Base-by-base conservation (phyloP, 2,329 filamentous ascomycete genomes). In the Nigrospora sphaerica region DNA sequence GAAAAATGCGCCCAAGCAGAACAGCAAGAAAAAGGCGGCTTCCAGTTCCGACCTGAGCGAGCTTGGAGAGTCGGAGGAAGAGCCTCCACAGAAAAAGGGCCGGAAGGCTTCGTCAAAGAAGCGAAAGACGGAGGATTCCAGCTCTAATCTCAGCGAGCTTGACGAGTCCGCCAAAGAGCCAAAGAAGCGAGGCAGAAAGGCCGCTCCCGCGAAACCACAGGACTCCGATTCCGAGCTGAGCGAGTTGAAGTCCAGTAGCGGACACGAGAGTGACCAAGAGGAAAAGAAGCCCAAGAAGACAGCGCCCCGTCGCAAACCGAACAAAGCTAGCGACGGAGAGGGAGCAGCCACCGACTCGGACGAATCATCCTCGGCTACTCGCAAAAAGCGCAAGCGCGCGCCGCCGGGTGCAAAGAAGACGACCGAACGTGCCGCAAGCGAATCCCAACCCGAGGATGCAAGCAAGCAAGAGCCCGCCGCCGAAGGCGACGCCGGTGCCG, bases 1-100 rank as follows among this genome's bases (percentile, higher is more conserved):
- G 42, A 49, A 45, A 37, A 18, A 32, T 14, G 32, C 45, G 33
- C 35, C 54, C 23, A 14, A 13, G 18, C 32, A 42, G 31, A 13
- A 18, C 5, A 42, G 32, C 7, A 16, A 34, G 42, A 35, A 35
- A n/a, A 16, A 10, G 41, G 56, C 56, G 38, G 54, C 53, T 35
- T 56, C 57, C 12, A 57, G 61, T n/a, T 60, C 62, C 1, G 57
- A 57, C 16, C 51, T 62, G 13, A 61, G 52, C 41, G 61, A 63
- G 6, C 42, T 45, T 2, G 56, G 48, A 7, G 44, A 45, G 33
- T 46, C 42, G 10, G 33, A 34, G 3, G 46, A 58, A 16, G 52
- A 54, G 7, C 44, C 49, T 19, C 42, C 55, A 1, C 50, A 60
- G 40, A 54, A 55, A 39, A 55, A 52, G 9, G 45, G 42, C n/a